Evolutionary conservation across 2,329 filamentous ascomycete species (phyloP).

Genomic region (Ophiostoma montium): DNA sequence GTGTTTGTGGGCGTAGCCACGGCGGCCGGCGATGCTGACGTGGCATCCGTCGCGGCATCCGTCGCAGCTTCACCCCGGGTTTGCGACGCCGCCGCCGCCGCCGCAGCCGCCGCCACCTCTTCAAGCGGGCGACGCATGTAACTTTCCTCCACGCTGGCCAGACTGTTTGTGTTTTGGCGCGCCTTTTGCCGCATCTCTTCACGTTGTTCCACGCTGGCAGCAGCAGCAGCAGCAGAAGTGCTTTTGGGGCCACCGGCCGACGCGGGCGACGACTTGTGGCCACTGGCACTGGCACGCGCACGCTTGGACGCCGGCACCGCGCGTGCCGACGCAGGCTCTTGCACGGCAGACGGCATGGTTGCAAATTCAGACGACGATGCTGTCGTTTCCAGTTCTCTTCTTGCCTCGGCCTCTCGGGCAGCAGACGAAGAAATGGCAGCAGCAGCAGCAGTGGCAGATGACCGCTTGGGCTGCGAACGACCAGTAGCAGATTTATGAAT

Average conservation of each 20-base stretch:
- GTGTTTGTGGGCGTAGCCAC: slow-evolving; percentile 6
- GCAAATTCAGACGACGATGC: too few species aligned
- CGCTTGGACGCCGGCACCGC: slow-evolving; percentile 8
- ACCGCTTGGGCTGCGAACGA: not conserved
- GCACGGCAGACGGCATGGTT: slow-evolving; percentile 11
- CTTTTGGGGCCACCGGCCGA: slow-evolving; percentile 12
- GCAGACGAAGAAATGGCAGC: slow-evolving; percentile 4
- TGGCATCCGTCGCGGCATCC: too few species aligned
- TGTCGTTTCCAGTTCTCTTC: too few species aligned
- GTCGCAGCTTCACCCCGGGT: not conserved
- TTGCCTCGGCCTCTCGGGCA: slow-evolving; percentile 2
- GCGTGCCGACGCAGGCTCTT: slow-evolving; percentile 8
- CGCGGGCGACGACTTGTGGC: slow-evolving; percentile 1
- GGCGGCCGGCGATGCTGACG: slow-evolving; percentile 1
- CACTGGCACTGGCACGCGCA: slow-evolving; percentile 4
- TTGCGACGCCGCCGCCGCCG: too few species aligned
- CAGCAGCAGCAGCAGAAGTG: slow-evolving; percentile 15
- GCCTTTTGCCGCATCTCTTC: slow-evolving; percentile 17
- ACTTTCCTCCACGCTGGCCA: slow-evolving; percentile 22
- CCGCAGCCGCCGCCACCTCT: too few species aligned
- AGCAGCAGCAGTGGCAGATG: slow-evolving; percentile 7
- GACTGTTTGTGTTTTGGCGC: slow-evolving; percentile 22
- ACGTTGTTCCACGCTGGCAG: slow-evolving; percentile 14
- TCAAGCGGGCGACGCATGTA: slow-evolving; percentile 23
- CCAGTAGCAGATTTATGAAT: too few species aligned